phyloP scores from a whole-genome alignment of 2,329 filamentous ascomycete genomes.

The Ophiostoma piceae region DNA sequence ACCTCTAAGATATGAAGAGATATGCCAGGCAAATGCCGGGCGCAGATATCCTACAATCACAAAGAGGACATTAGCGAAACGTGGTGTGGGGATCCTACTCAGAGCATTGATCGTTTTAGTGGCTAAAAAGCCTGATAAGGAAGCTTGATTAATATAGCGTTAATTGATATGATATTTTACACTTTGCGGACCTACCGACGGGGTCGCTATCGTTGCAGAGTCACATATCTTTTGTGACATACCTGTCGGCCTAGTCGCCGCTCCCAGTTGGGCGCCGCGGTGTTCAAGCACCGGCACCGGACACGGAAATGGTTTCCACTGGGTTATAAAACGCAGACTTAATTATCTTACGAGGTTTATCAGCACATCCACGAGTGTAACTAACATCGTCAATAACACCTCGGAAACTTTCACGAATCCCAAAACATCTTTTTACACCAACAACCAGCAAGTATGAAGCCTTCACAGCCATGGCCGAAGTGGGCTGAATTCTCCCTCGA shows the following conservation, averaged over 20 bases:
- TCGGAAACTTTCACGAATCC: neutral
- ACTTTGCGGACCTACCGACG: neutral
- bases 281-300: neutral
- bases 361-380: too few relatives aligned
- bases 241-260: neutral
- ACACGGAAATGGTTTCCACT: neutral
- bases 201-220: neutral
- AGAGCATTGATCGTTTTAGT: neutral
- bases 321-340: neutral
- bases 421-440: neutral
- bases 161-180: neutral
- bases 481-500: constrained; percentile 3
- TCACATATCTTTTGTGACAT: neutral
- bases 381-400: too few relatives aligned
- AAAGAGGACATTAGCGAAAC: neutral
- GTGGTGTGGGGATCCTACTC: neutral
- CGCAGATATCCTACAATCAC: neutral
- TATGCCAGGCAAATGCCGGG: neutral
- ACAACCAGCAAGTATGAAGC: neutral
- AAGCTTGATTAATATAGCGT: neutral
- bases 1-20: neutral
- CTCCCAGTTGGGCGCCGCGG: neutral
- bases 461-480: neutral
- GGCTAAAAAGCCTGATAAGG: neutral
- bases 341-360: neutral